phyloP scores from a whole-genome alignment of 2,329 filamentous ascomycete species.

The Fusarium dimerum region DNA sequence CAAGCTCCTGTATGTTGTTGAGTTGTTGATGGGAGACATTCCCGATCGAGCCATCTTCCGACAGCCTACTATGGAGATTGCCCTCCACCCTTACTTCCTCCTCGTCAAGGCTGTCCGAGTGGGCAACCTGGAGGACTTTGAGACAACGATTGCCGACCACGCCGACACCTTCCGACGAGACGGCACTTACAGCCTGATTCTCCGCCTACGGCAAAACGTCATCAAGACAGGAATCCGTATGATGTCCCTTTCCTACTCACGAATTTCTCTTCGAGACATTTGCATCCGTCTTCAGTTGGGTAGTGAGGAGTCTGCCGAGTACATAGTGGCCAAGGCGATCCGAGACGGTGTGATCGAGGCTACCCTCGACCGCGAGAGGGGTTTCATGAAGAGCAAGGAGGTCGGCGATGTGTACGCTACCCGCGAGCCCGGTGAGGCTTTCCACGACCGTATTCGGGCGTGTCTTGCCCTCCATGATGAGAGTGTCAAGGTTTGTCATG shows the following conservation, averaged over 20 bases:
- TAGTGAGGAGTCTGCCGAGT: conserved; percentile 96
- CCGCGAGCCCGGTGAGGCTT: conserved; percentile 91
- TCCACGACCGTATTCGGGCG: conserved; percentile 93
- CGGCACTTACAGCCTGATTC: conserved; percentile 91
- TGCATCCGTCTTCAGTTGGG: conserved; percentile 92
- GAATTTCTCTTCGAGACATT: conserved; percentile 95
- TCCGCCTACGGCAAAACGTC: conserved; percentile 94
- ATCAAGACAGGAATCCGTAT: conserved; percentile 99
- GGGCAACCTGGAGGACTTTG: conserved; percentile 92
- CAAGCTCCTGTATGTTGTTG: conserved; percentile 94
- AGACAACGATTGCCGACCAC: conserved; percentile 80
- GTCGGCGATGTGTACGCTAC: conserved; percentile 95
- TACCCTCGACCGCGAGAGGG: conserved; percentile 87
- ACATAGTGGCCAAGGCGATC: conserved; percentile 98
- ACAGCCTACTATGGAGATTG: conserved; percentile 80
- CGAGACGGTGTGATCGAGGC: conserved; percentile 97
- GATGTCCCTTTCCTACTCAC: conserved; percentile 97
- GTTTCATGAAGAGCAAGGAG: conserved; percentile 99
- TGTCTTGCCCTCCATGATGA: conserved; percentile 93
- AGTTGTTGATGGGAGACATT: conserved; percentile 97
- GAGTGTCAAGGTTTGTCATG: conserved; percentile 78
- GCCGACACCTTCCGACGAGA: conserved; percentile 87
- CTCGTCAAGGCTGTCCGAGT: conserved; percentile 94
- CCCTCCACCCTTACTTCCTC: conserved; percentile 89
- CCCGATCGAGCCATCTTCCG: conserved; percentile 94